Base-by-base conservation (phyloP, 805 yeast genomes). In the Cyberlindnera maritima region DNA sequence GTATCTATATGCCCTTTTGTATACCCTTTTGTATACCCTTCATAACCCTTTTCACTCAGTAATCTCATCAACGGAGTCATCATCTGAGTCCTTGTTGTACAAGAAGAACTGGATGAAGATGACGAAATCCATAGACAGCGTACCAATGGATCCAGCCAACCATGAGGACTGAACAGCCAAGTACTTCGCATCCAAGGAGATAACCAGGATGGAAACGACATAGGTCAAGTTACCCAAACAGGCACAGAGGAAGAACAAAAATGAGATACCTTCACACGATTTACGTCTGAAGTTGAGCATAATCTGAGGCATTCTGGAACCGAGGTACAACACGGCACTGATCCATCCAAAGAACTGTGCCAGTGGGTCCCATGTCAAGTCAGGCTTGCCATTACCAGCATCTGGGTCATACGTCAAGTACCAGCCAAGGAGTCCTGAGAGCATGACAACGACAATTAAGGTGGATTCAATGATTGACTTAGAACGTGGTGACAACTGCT, bases 251-350 rank as follows among this genome's bases (percentile, higher is more conserved):
- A 92, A 92, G 67, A 94, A 92, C 74, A 92, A 75, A 61, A 94
- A 88, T 11, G 96, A 88, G 41, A 92, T 87, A 20, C 98, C 98
- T 52, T 94, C 98, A 63, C 97, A 90, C 2, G 96, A 85, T 67
- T 90, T 91, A 61, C 97, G 77, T 63, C 83, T 75, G 61, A 76
- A 88, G 67, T 94, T 94, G 50, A 92, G 74, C 48, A 88, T 64
- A 44, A 94, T 88, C 68, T 94, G 99, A 1, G 99, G 99, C 25
- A 94, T 68, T 57, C 99, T 75, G 15, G 98, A 91, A 2, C 96
- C 96, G 50, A 92, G 68, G 59, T 87, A 87, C 35, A 87, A 70
- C 1, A 71, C 62, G 8, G 95, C 94, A 69, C 91, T 84, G 43
- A 79, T 59, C 72, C 82, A 81, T 32, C 99, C 99, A 65, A 90